phyloP scores from a whole-genome alignment of 257 asterid species.

The Nicotiana undulata region DNA sequence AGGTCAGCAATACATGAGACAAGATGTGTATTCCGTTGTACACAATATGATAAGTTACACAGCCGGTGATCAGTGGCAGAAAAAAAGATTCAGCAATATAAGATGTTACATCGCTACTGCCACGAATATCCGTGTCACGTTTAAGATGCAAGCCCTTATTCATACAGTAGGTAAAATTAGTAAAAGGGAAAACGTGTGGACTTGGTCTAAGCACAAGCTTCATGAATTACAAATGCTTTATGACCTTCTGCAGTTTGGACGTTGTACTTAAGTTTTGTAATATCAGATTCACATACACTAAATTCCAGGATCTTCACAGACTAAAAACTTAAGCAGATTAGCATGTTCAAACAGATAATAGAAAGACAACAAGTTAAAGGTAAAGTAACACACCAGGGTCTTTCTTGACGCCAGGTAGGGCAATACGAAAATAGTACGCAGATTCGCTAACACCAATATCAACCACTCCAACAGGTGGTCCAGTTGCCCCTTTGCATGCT shows the following conservation, averaged over 20 bases:
- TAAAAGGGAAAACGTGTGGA: background rate
- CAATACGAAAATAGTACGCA: conserved; percentile 69
- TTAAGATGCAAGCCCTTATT: background rate
- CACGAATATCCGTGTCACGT: background rate
- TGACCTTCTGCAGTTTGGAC: background rate
- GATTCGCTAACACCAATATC: conserved; percentile 60
- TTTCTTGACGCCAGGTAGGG: conserved; percentile 88
- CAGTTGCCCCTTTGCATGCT: conserved; percentile 41
- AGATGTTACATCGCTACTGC: background rate
- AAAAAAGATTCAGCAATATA: background rate
- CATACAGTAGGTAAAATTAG: background rate
- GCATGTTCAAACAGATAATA: background rate
- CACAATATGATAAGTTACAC: background rate
- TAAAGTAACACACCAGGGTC: conserved; percentile 54
- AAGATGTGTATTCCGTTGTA: background rate
- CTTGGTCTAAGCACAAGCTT: background rate
- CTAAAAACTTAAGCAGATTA: background rate
- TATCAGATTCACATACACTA: background rate
- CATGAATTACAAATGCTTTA: background rate
- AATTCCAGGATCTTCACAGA: background rate
- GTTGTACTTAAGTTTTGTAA: background rate
- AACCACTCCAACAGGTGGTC: conserved; percentile 67
- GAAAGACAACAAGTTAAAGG: background rate
- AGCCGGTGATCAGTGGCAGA: background rate
- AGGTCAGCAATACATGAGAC: background rate